phyloP scores from a whole-genome alignment of 148 eudicot genomes.

The Pouteria glomerata region DNA sequence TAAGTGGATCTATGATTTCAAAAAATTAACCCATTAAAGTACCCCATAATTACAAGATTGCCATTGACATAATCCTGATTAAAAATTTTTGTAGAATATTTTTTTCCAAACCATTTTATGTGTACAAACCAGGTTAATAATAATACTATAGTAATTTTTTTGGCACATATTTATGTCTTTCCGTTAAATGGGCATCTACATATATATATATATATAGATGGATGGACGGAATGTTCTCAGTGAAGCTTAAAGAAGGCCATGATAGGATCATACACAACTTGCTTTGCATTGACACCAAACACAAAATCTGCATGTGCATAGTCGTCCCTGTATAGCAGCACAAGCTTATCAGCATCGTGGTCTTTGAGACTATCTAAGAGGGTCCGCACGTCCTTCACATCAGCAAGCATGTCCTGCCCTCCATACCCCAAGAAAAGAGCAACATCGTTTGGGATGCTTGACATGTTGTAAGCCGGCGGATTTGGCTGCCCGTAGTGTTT shows the following conservation, averaged over 20 bases:
- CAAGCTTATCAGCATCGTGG: constrained; percentile 40
- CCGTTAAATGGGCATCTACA: too few species aligned
- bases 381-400: constrained; percentile 41
- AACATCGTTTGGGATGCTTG: constrained; percentile 39
- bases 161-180: too few species aligned
- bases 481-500: constrained; percentile 6
- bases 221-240: constrained; percentile 11
- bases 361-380: constrained; percentile 28
- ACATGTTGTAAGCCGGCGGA: constrained; percentile 47
- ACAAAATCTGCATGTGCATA: constrained; percentile 72
- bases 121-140: too few species aligned
- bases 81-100: too few species aligned
- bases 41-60: too few species aligned
- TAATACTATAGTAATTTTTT: too few species aligned
- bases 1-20: too few species aligned
- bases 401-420: constrained; percentile 51
- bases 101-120: too few species aligned
- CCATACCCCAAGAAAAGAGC: constrained; percentile 49
- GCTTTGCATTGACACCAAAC: constrained; percentile 45
- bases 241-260: constrained; percentile 41
- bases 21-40: too few species aligned
- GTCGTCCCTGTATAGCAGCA: constrained; percentile 32
- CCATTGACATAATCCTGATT: too few species aligned
- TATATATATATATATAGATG: too few species aligned
- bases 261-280: constrained; percentile 52